Evolutionary conservation across 352 stramenopile genomes (phyloP).

Genomic region (Phytophthora cajani): DNA sequence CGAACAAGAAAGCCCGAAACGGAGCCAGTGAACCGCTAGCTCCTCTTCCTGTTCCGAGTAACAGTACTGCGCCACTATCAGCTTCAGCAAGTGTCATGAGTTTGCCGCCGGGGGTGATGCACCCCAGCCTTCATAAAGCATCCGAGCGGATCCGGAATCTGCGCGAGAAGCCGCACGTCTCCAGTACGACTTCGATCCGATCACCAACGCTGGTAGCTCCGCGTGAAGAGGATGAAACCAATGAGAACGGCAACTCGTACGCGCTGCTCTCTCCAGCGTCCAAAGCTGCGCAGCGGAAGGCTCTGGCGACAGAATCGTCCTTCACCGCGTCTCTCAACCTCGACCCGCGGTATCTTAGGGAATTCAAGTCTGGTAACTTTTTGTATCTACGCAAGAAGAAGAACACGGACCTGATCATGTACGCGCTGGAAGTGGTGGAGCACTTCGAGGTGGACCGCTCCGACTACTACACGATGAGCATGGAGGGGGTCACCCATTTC

Average conservation of each 20-base stretch:
- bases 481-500: constrained; percentile 93
- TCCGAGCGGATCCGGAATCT: constrained; percentile 65
- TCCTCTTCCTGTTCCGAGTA: neutral
- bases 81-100: constrained; percentile 45
- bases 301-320: constrained; percentile 38
- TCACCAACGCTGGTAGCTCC: constrained; percentile 13
- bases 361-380: constrained; percentile 86
- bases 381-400: constrained; percentile 77
- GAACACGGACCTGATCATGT: constrained; percentile 80
- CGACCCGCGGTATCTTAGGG: constrained; percentile 71
- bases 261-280: constrained; percentile 35
- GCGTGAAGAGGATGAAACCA: constrained; percentile 31
- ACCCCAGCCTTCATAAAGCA: constrained; percentile 62
- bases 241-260: constrained; percentile 21
- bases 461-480: constrained; percentile 94
- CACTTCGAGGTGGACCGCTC: constrained; percentile 83
- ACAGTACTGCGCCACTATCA: neutral
- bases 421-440: constrained; percentile 83
- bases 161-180: constrained; percentile 36
- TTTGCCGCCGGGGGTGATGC: constrained; percentile 44
- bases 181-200: constrained; percentile 22
- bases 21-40: neutral
- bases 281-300: constrained; percentile 37
- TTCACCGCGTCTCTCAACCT: constrained; percentile 85
- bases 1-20: neutral